These are phyloP conservation scores for Lasiosphaeris hirsuta DNA, from an alignment of 495 filamentous ascomycete species.

Conservation along the genomic window DNA sequence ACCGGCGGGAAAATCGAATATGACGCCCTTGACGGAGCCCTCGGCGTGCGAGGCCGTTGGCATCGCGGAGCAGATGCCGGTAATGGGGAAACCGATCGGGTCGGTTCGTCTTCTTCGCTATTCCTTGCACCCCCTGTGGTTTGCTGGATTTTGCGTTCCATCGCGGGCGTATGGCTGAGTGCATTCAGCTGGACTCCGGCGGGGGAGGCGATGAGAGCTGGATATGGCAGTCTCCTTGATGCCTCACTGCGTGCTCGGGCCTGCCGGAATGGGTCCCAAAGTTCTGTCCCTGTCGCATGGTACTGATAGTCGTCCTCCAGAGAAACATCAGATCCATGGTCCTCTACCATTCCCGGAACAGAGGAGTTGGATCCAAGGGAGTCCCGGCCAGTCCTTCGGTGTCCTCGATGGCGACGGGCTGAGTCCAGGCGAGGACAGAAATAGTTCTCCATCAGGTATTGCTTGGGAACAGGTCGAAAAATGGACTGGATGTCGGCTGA, in stretches of 20 bases:
- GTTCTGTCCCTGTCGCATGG: conserved; percentile 9
- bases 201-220: conserved; percentile 13
- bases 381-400: conserved; percentile 8
- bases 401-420: background rate
- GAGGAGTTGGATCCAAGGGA: conserved; percentile 27
- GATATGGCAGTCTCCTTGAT: conserved; percentile 8
- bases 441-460: conserved; percentile 16
- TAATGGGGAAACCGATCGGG: conserved; percentile 1
- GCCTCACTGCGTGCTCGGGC: background rate
- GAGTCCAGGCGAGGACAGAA: conserved; percentile 14
- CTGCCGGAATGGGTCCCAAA: conserved; percentile 29
- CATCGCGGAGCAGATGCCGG: conserved; percentile 1
- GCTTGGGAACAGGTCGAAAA: background rate
- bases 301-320: conserved; percentile 29
- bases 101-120: conserved; percentile 1
- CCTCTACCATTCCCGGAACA: conserved; percentile 28
- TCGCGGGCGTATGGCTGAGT: background rate
- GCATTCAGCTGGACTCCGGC: background rate
- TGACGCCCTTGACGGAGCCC: conserved; percentile 12
- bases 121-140: background rate
- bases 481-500: conserved; percentile 5
- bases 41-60: conserved; percentile 8
- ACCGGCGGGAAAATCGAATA: conserved; percentile 30
- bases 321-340: conserved; percentile 29
- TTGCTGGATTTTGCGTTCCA: background rate